Evolutionary conservation across 1,139 yeast genomes (phyloP), one percentile per base, ranked within the genome.

Genomic region (Scheffersomyces stambukii): DNA sequence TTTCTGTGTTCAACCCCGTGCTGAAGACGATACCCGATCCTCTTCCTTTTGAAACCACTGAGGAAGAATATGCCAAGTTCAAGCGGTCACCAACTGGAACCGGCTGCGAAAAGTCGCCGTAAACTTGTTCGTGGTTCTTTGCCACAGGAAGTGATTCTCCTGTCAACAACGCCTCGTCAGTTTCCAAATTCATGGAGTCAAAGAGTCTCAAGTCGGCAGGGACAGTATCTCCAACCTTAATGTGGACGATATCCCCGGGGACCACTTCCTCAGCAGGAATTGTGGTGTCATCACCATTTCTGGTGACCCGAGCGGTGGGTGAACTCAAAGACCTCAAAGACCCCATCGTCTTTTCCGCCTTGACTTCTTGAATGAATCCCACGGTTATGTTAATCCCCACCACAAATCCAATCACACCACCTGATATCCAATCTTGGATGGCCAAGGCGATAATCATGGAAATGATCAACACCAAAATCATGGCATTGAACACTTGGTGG

Each of bases 281-380:
- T 2, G 78, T 75, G 16, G 52, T 48, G 39, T 77, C 80, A 19
- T 62, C 62, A 23, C 86, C 88, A 43, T 75, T 64, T 54, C 94
- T 69, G 31, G 76, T 64, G 8, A 77, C 86, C 30, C 74, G 63
- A 0, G 94, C 91, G 5, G 81, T 71, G 8, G 93, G 89, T 1
- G 89, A 77, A 30, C 84, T 73, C 35, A 83, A 67, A 3, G 77
- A 70, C 37, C 77, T 68, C 31, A 83, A 68, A 1, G 89, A 77
- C 19, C 81, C 85, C 88, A 83, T 82, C 1, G 93, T 83, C 51
- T 80, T 75, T 44, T 83, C 91, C 3, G 94, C 93, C 37, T 76
- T 75, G 41, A 65, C 61, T 50, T 81, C 88, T 52, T 83, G 93
- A 40, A 75, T 54, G 32, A 80, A 75, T 2, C 93, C 94, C 28